Percentiles rank a stretch among this genome's conserved stretches.
Evolutionary conservation across 352 stramenopile genomes (phyloP).

Genomic region (Phytophthora sansomeana): DNA sequence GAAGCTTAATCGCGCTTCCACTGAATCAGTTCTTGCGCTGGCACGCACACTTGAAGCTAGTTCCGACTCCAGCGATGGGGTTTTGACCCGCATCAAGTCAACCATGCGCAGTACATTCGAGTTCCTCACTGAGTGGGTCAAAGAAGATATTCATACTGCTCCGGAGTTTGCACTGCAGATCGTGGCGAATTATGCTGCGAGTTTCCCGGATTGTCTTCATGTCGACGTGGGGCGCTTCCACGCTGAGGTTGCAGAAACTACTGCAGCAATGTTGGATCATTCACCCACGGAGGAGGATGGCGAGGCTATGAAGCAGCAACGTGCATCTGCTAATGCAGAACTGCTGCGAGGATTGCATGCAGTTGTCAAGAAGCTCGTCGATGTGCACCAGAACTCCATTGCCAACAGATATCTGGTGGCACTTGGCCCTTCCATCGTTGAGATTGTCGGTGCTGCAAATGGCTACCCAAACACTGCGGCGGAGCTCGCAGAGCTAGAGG

Average conservation of each 20-base stretch:
- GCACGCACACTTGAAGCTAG: constrained; percentile 38
- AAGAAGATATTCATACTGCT: constrained; percentile 42
- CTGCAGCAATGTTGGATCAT: constrained; percentile 30
- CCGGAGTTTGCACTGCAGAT: constrained; percentile 56
- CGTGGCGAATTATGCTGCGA: constrained; percentile 41
- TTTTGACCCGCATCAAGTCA: constrained; percentile 27
- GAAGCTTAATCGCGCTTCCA: constrained; percentile 49
- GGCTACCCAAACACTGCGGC: constrained; percentile 32
- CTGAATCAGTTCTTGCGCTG: constrained; percentile 51
- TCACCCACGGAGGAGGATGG: constrained; percentile 14
- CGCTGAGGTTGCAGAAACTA: constrained; percentile 35
- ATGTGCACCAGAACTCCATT: constrained; percentile 42
- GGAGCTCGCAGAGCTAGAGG: constrained; percentile 46
- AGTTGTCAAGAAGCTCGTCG: constrained; percentile 57
- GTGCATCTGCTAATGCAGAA: constrained; percentile 29
- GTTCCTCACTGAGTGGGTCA: constrained; percentile 50
- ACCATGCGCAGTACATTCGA: constrained; percentile 42
- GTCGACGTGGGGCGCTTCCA: constrained; percentile 48
- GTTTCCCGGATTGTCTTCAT: constrained; percentile 41
- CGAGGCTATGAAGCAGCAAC: constrained; percentile 25
- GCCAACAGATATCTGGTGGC: constrained; percentile 56
- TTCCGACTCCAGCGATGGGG: background rate
- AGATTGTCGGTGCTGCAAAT: constrained; percentile 32
- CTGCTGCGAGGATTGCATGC: constrained; percentile 46
- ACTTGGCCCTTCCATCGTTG: constrained; percentile 51